phyloP scores from a whole-genome alignment of 1,139 yeast species.

The Sugiyamaella castrensis region DNA sequence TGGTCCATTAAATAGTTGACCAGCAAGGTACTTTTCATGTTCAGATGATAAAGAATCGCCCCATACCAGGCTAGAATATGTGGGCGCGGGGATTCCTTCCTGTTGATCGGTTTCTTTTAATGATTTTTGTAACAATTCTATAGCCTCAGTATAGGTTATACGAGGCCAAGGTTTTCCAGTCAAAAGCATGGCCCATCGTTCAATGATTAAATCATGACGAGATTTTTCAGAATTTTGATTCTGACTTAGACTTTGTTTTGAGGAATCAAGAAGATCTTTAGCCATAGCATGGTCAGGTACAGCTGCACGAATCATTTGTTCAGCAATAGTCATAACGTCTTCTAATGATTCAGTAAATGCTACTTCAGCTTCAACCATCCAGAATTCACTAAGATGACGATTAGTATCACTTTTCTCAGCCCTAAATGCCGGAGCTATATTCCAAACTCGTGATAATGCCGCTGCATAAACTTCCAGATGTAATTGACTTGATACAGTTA shows the following conservation, averaged over 20 bases:
- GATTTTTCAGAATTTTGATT: constrained; percentile 24
- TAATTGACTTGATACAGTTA: constrained; percentile 89
- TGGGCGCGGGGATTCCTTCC: constrained; percentile 29
- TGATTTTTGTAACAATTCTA: constrained; percentile 47
- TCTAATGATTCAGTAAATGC: constrained; percentile 58
- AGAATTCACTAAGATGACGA: constrained; percentile 89
- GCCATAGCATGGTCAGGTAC: constrained; percentile 41
- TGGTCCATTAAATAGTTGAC: constrained; percentile 62
- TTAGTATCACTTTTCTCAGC: constrained; percentile 92
- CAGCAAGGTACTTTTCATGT: constrained; percentile 90
- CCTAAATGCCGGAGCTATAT: constrained; percentile 85
- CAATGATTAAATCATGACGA: background rate
- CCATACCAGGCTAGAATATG: constrained; percentile 48
- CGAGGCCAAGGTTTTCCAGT: constrained; percentile 56
- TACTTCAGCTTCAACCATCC: constrained; percentile 96
- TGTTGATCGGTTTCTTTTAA: constrained; percentile 27
- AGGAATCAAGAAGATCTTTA: constrained; percentile 42
- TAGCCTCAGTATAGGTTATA: constrained; percentile 73
- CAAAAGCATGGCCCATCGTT: constrained; percentile 35
- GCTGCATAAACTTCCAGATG: constrained; percentile 81
- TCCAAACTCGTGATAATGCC: constrained; percentile 81
- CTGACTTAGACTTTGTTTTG: constrained; percentile 38
- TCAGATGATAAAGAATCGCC: constrained; percentile 77
- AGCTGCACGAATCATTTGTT: constrained; percentile 60
- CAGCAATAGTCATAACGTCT: constrained; percentile 65